Evolutionary conservation across 2,329 filamentous ascomycete species (phyloP).

Genomic region (Colletotrichum sp.): DNA sequence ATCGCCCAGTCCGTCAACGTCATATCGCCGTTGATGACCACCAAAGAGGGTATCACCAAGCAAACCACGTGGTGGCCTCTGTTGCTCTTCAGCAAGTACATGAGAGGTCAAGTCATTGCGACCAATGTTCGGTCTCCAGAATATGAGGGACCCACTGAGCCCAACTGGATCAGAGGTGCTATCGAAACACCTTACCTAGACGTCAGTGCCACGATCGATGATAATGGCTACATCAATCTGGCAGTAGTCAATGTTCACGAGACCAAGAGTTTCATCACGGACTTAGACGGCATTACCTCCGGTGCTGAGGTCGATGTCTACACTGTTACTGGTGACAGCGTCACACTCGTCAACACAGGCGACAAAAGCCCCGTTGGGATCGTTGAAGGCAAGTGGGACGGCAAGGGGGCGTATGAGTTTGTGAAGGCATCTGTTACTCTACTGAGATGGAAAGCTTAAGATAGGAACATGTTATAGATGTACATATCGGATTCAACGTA

Average conservation of each 20-base stretch:
- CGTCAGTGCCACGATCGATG: constrained; percentile 64
- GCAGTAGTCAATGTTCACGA: constrained; percentile 78
- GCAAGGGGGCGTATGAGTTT: constrained; percentile 67
- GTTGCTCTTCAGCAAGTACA: constrained; percentile 65
- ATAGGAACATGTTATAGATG: background rate
- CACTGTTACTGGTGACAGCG: constrained; percentile 62
- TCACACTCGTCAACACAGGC: constrained; percentile 66
- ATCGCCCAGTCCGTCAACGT: constrained; percentile 82
- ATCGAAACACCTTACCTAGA: constrained; percentile 76
- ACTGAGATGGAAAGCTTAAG: constrained; percentile 58
- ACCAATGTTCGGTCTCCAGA: constrained; percentile 67
- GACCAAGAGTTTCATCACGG: constrained; percentile 61
- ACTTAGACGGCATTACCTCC: constrained; percentile 58
- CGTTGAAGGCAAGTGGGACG: constrained; percentile 60
- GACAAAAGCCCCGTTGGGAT: constrained; percentile 64
- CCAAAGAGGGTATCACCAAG: constrained; percentile 64
- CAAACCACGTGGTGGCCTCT: constrained; percentile 81
- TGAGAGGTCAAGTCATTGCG: constrained; percentile 74
- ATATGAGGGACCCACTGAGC: constrained; percentile 71
- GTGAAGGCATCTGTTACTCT: constrained; percentile 74
- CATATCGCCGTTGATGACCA: constrained; percentile 79
- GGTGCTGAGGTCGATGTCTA: constrained; percentile 62
- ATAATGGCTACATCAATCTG: constrained; percentile 66
- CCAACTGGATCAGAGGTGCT: constrained; percentile 67
- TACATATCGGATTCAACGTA: background rate